A percentile compares a stretch with the other conserved stretches of the same genome.
Conservation (phyloP, 2,329 filamentous ascomycete genomes). For the Graphilbum sp. region DNA sequence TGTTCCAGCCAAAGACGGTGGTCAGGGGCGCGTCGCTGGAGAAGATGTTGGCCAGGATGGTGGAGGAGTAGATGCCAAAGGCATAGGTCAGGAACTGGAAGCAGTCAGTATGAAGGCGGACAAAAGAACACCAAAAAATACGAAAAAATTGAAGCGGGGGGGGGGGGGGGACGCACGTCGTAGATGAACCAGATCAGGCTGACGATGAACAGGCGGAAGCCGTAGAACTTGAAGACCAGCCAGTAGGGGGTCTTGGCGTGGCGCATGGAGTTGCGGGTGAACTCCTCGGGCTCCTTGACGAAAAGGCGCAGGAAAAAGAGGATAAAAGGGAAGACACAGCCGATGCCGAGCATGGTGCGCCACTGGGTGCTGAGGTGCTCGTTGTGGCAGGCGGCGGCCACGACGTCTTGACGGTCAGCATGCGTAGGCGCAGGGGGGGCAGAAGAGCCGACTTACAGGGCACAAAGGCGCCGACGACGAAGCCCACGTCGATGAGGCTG, state of each 20-base stretch:
- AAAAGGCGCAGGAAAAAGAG: conserved; percentile 56
- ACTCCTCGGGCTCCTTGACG: conserved; percentile 66
- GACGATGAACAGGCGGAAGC: conserved; percentile 53
- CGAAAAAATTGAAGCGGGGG: background rate
- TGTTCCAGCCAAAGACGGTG: conserved; percentile 75
- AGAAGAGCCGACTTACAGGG: conserved; percentile 26
- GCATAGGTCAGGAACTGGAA: conserved; percentile 57
- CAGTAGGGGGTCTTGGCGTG: conserved; percentile 38
- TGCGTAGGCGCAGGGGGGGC: no score
- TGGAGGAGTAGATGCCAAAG: conserved; percentile 70
- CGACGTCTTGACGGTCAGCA: conserved; percentile 20
- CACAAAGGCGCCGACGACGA: conserved; percentile 65
- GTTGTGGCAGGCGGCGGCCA: conserved; percentile 38
- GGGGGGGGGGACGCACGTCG: conserved; percentile 20
- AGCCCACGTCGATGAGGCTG: conserved; percentile 36
- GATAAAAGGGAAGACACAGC: conserved; percentile 58
- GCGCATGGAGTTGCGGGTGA: conserved; percentile 52
- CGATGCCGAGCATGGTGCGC: conserved; percentile 66
- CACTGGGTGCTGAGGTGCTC: conserved; percentile 59
- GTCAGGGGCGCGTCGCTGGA: conserved; percentile 46
- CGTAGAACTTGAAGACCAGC: conserved; percentile 50
- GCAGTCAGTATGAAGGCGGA: no score
- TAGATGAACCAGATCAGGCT: conserved; percentile 75
- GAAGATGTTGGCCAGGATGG: conserved; percentile 53
- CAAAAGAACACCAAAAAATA: no score